These are phyloP conservation scores for Fraxinus ornus DNA, from an alignment of 305 asterid genomes.

Conservation along the genomic window DNA sequence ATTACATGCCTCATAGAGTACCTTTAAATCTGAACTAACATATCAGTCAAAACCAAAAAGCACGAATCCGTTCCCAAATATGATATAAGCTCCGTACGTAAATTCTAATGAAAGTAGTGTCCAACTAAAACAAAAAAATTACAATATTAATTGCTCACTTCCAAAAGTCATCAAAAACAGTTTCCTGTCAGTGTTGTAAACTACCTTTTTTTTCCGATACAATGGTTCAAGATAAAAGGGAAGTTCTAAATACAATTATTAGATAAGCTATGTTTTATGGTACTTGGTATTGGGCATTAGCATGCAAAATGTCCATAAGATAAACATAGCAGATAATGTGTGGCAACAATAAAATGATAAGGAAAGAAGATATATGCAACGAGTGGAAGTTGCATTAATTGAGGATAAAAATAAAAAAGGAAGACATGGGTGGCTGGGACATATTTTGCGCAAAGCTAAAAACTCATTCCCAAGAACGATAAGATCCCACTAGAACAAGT, in stretches of 20 bases:
- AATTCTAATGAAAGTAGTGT: conserved; percentile 8
- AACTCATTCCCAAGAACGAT: background rate
- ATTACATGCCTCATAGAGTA: background rate
- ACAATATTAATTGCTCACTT: background rate
- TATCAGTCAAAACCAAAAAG: conserved; percentile 6
- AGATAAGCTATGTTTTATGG: background rate
- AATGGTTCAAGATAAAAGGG: background rate
- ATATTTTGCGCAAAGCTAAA: background rate
- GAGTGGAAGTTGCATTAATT: background rate
- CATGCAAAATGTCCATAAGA: background rate
- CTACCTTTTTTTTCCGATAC: background rate
- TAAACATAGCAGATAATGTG: background rate
- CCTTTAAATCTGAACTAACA: background rate
- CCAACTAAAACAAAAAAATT: conserved; percentile 2
- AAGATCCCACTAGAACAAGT: background rate
- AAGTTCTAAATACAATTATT: background rate
- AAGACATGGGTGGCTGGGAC: background rate
- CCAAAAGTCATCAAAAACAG: background rate
- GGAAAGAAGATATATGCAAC: background rate
- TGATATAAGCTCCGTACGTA: background rate
- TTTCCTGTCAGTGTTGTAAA: background rate
- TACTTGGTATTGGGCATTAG: background rate
- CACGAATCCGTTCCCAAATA: conserved; percentile 2
- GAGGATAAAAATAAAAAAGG: background rate
- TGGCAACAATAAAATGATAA: background rate